Evolutionary conservation across 768 basidiomycete genomes (phyloP), one percentile per base, ranked within the genome.

Genomic region (Leccinum subgranulosum): DNA sequence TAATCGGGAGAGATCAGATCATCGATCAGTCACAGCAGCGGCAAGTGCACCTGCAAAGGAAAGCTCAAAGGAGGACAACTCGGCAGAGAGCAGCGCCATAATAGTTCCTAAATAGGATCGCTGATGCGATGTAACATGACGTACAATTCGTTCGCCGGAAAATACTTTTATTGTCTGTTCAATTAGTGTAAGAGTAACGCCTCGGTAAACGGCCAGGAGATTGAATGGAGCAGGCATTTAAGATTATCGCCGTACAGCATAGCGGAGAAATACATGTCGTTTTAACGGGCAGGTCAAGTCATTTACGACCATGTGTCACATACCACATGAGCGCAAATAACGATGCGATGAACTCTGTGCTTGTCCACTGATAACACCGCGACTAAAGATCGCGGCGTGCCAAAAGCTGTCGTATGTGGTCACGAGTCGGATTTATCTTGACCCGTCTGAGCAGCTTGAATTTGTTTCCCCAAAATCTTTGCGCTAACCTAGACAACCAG

Each of bases 381-480:
- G 46, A 49, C 55, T 47, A 45, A 43, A 33, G 50, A 34, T 50
- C 27, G 48, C 56, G 48, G 55, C 48, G 23, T 52, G 56, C 54
- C 31, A 49, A 51, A 39, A 36, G 36, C 14, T 58, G n/a, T 46
- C 29, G 48, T 39, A 27, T 8, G 41, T 45, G 55, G 58, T 73
- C 59, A 73, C 12, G 73, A 58, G 53, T 64, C 71, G 45, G 73
- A 56, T 60, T 68, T 60, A 57, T 79, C 74, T 64, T 76, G n/a
- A 19, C 21, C 55, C 3, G 49, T 56, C 54, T 72, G 66, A 47
- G 59, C 58, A 36, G 73, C 73, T 62, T 78, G 74, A 73, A 87
- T 69, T 61, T 77, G 79, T 70, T 85, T 78, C 10, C 86, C 85
- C 47, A 91, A 70, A 58, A 92, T 87, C 73, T 90, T 92, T 59